Evolutionary conservation across 805 yeast species (phyloP).

Genomic region (Pichia thaimueangensis): DNA sequence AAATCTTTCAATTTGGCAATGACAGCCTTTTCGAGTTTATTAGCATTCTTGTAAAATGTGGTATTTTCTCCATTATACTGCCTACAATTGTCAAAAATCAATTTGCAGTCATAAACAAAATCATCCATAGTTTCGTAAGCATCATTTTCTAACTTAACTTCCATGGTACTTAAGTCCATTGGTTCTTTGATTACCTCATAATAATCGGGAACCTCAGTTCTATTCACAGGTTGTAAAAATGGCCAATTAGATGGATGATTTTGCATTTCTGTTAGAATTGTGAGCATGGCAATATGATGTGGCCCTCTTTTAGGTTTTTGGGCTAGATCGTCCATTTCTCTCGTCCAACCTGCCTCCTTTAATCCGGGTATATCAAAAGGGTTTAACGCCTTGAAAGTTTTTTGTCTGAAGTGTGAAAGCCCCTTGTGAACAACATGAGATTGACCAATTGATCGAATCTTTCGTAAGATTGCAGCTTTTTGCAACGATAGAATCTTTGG

Average conservation of each 20-base stretch:
- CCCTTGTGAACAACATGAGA: constrained; percentile 83
- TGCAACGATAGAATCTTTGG: constrained; percentile 80
- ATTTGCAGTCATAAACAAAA: constrained; percentile 79
- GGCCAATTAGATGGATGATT: constrained; percentile 99
- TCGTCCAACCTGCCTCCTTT: constrained; percentile 94
- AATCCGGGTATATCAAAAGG: constrained; percentile 87
- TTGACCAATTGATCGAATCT: constrained; percentile 71
- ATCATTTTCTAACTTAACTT: constrained; percentile 84
- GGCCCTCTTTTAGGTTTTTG: constrained; percentile 93
- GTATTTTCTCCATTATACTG: constrained; percentile 90
- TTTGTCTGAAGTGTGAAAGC: constrained; percentile 56
- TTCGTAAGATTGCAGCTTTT: constrained; percentile 83
- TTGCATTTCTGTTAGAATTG: constrained; percentile 78
- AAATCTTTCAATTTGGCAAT: constrained; percentile 75
- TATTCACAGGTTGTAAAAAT: constrained; percentile 85
- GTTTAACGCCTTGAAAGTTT: constrained; percentile 48
- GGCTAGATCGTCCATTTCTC: constrained; percentile 95
- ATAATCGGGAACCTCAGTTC: constrained; percentile 92
- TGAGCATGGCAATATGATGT: constrained; percentile 90
- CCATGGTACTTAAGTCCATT: constrained; percentile 96
- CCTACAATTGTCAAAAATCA: constrained; percentile 87
- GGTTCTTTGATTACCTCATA: constrained; percentile 96
- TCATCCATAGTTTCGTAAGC: constrained; percentile 87
- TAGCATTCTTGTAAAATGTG: constrained; percentile 92
- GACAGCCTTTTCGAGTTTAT: constrained; percentile 85